Conservation (phyloP, 495 filamentous ascomycete species). For the Xylaria flabelliformis region DNA sequence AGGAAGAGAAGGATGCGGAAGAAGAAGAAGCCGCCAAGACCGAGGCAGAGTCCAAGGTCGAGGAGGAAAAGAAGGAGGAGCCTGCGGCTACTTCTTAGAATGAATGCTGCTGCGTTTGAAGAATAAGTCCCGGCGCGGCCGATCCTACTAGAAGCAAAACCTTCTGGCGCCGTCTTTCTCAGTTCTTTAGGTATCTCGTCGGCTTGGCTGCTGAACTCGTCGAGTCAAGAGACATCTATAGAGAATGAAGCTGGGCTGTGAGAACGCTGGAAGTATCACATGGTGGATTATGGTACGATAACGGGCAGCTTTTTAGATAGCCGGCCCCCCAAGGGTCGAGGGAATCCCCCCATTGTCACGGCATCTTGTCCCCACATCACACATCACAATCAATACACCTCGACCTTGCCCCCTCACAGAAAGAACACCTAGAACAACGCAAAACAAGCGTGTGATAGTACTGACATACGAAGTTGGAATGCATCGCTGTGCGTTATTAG, state of each 20-base stretch:
- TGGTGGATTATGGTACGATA: constrained; percentile 26
- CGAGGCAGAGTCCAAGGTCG: constrained; percentile 35
- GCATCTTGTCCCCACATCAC: constrained; percentile 39
- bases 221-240: constrained; percentile 9
- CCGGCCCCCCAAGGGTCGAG: constrained; percentile 33
- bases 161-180: constrained; percentile 6
- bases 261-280: constrained; percentile 19
- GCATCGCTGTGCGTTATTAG: constrained; percentile 3
- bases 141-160: not conserved
- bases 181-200: constrained; percentile 15
- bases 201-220: not conserved
- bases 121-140: not conserved
- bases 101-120: not conserved
- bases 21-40: constrained; percentile 31
- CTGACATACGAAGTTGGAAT: constrained; percentile 15
- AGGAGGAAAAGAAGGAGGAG: constrained; percentile 41
- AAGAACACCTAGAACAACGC: constrained; percentile 17
- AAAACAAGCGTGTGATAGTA: constrained; percentile 17
- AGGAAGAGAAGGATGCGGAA: constrained; percentile 29
- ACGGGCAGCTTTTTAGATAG: constrained; percentile 36
- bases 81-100: constrained; percentile 34
- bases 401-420: constrained; percentile 22
- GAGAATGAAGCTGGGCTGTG: constrained; percentile 8
- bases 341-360: constrained; percentile 37
- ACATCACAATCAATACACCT: constrained; percentile 43